Evolutionary conservation across 495 filamentous ascomycete genomes (phyloP).

Genomic region (Tuber borchii): DNA sequence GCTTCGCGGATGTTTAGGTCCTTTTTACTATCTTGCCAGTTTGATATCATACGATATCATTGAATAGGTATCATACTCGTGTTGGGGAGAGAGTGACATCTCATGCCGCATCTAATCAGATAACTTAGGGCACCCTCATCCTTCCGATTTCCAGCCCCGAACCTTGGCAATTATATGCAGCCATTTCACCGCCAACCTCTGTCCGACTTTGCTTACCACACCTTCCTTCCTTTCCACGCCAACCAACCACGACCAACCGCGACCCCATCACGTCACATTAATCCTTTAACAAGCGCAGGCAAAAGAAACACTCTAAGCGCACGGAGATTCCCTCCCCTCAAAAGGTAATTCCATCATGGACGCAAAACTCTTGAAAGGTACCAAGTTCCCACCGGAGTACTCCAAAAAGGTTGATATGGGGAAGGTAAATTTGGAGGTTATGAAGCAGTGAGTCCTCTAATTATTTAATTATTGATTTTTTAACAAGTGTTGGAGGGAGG

Average conservation of each 20-base stretch:
- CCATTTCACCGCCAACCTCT: neutral
- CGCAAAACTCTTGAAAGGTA: constrained; percentile 71
- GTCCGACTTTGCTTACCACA: neutral
- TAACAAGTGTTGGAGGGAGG: neutral
- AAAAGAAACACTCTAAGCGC: neutral
- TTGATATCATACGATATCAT: no score
- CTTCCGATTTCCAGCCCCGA: neutral
- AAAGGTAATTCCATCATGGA: constrained; percentile 11
- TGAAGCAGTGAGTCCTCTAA: constrained; percentile 70
- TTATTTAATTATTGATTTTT: neutral
- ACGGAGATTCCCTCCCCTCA: neutral
- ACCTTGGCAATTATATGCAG: neutral
- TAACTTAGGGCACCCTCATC: neutral
- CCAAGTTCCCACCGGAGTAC: constrained; percentile 92
- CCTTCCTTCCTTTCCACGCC: neutral
- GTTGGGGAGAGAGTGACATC: neutral
- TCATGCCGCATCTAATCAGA: neutral
- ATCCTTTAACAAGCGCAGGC: neutral
- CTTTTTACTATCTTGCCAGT: no score
- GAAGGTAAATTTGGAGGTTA: constrained; percentile 93
- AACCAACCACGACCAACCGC: neutral
- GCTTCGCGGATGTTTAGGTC: neutral
- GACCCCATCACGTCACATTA: neutral
- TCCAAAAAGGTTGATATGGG: constrained; percentile 92
- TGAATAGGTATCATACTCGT: no score